Base-by-base conservation (phyloP, 192 early-diverging fungal species). In the Phlyctochytrium arcticum region DNA sequence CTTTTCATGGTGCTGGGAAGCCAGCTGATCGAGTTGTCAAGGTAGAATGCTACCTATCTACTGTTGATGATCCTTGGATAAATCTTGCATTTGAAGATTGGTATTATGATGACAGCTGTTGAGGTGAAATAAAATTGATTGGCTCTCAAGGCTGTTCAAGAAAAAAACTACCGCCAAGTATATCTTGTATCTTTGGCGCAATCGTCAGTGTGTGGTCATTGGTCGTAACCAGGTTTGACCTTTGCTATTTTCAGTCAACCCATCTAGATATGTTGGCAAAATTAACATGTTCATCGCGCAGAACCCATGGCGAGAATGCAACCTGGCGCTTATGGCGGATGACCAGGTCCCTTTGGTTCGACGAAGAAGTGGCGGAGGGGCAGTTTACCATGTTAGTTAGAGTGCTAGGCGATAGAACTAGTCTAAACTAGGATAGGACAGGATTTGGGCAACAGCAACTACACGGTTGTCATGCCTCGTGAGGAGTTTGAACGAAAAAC, bases 281-380 rank as follows among this genome's bases (percentile, higher is more conserved):
- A 9, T 42, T 10, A 42, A n/a, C 39, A 42, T 42, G 39, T 9
- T n/a, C n/a, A 26, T 23, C 32, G 2, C 19, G 3, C 75, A 92
- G 86, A 99, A 99, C 59, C 93, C 95, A 15, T 99, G 89, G 87
- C 93, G 93, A 68, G 95, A 99, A 68, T 92, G 91, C 75, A 88
- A 96, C 67, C 65, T 96, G 62, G 68, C 65, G 42, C 71, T 87
- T 55, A 76, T 97, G 85, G 68, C 67, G 17, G 53, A 78, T 30
- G 68, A 87, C 27, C 73, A 79, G 19, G 85, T 97, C 12, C 89
- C 89, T 59, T 85, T 97, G 50, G 89, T 96, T 10, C 84, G 96
- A 46, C 83, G 96, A 66, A 80, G 87, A 57, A 91, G 88, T 62
- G 93, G 93, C 47, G 95, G 96, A 39, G 96, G 96, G 32, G 87